phyloP scores from a whole-genome alignment of 2,329 filamentous ascomycete genomes.

The Blastomyces emzantsi region DNA sequence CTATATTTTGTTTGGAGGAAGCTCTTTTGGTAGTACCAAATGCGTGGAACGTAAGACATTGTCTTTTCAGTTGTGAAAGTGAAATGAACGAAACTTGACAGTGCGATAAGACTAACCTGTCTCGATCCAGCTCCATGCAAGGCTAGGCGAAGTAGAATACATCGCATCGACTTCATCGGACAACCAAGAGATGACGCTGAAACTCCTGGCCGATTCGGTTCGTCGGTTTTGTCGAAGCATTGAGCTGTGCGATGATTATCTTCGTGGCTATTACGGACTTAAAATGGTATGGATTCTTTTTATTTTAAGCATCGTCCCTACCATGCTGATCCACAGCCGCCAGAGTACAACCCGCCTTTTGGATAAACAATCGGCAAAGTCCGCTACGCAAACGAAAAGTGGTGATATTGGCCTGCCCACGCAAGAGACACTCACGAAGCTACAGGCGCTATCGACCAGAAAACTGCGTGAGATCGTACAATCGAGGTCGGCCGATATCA shows the following conservation, averaged over 20 bases:
- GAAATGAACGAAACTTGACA: background rate
- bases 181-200: constrained; percentile 28
- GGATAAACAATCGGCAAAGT: constrained; percentile 10
- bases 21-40: constrained; percentile 79
- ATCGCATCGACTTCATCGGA: constrained; percentile 46
- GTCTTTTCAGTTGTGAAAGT: background rate
- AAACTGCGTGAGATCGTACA: constrained; percentile 32
- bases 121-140: constrained; percentile 62
- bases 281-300: constrained; percentile 58
- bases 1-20: constrained; percentile 83
- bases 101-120: background rate
- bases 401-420: constrained; percentile 15
- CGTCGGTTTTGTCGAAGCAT: constrained; percentile 84
- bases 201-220: constrained; percentile 60
- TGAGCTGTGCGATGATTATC: constrained; percentile 86
- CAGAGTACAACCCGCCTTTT: constrained; percentile 16
- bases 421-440: constrained; percentile 23
- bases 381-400: constrained; percentile 7
- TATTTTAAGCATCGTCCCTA: constrained; percentile 5
- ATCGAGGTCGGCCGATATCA: constrained; percentile 24
- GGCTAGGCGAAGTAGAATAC: constrained; percentile 73
- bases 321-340: background rate
- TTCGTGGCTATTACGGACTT: constrained; percentile 86
- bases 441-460: constrained; percentile 30
- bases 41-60: constrained; percentile 74